These are phyloP conservation scores for Cordyceps cicadae DNA, from an alignment of 2,329 filamentous ascomycete species.

Conservation along the genomic window DNA sequence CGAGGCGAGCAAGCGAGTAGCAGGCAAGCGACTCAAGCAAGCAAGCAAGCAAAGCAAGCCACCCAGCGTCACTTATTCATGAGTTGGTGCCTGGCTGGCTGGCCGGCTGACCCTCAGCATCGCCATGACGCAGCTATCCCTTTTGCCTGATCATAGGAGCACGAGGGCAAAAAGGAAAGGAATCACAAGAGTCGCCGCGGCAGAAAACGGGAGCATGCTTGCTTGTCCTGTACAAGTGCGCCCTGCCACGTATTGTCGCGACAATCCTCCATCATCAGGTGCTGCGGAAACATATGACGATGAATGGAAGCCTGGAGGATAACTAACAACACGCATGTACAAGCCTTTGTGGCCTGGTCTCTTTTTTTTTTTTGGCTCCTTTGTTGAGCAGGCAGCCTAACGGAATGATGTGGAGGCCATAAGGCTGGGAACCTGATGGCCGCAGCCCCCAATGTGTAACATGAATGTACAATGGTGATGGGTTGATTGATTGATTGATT, in stretches of 20 bases:
- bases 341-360: background rate
- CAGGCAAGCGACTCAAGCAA: background rate
- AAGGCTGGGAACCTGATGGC: background rate
- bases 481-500: no score
- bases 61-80: background rate
- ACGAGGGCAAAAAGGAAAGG: no score
- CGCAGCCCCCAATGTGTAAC: background rate
- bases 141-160: no score
- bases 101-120: no score
- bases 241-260: background rate
- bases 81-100: background rate
- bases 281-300: background rate
- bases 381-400: background rate
- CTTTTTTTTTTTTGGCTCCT: background rate
- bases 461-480: background rate
- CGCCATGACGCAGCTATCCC: background rate
- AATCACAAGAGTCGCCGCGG: no score
- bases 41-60: background rate
- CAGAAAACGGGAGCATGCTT: background rate
- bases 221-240: background rate
- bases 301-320: background rate
- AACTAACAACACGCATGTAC: no score
- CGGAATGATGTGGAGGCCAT: background rate
- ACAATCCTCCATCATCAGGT: background rate
- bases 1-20: background rate